These are phyloP conservation scores for Amoebophrya sp. DNA, from an alignment of 169 alveolate species.

Conservation along the genomic window DNA sequence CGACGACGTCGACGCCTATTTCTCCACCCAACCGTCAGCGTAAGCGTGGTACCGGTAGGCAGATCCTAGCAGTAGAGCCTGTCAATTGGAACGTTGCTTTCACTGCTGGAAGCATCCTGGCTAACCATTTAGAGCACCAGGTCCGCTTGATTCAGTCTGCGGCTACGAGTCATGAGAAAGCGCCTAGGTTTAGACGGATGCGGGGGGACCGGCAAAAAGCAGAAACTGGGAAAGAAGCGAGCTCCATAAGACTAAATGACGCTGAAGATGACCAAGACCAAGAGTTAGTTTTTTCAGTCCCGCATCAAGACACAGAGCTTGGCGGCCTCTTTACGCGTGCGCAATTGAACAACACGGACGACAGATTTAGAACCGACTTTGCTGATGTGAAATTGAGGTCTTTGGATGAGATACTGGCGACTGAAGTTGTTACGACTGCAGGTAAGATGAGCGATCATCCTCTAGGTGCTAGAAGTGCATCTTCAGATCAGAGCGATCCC, in stretches of 20 bases:
- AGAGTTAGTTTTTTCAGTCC: neutral
- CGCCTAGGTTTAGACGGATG: too few species aligned
- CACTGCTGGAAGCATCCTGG: neutral
- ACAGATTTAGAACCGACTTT: neutral
- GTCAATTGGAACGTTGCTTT: neutral
- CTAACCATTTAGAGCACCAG: constrained; percentile 17
- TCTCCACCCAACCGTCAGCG: neutral
- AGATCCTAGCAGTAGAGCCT: neutral
- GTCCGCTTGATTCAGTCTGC: neutral
- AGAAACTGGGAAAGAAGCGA: too few species aligned
- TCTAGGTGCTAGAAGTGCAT: too few species aligned
- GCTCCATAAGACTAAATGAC: too few species aligned
- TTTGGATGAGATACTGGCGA: neutral
- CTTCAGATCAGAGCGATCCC: too few species aligned
- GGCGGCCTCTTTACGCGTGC: neutral
- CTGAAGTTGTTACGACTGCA: neutral
- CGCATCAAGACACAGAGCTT: constrained; percentile 6
- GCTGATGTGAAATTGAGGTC: neutral
- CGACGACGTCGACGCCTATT: neutral
- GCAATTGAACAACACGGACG: neutral
- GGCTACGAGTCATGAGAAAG: neutral
- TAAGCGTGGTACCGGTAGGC: neutral
- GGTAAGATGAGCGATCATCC: neutral
- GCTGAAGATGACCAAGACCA: neutral
- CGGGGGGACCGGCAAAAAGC: too few species aligned